Evolutionary conservation across 495 filamentous ascomycete genomes (phyloP).

Genomic region (Amphirosellinia nigrospora): DNA sequence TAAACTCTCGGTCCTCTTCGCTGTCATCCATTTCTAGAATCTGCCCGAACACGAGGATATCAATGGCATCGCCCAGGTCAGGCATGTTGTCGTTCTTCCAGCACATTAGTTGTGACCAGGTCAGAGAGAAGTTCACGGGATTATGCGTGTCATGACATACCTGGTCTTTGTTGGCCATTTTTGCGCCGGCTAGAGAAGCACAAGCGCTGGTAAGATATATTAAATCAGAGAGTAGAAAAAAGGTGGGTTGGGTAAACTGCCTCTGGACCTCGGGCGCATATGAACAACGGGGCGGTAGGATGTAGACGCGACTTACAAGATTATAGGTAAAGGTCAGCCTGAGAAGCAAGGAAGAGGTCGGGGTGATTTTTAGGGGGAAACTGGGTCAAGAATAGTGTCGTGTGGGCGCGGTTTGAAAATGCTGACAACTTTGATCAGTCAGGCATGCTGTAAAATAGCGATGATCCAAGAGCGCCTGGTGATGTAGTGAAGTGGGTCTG

Average conservation of each 20-base stretch:
- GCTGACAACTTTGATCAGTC: slow-evolving; percentile 42
- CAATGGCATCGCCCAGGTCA: slow-evolving; percentile 72
- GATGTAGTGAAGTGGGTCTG: slow-evolving; percentile 39
- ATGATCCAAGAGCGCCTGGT: slow-evolving; percentile 36
- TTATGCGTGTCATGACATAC: slow-evolving; percentile 31
- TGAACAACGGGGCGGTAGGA: slow-evolving; percentile 3
- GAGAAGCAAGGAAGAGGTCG: slow-evolving; percentile 28
- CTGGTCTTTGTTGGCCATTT: slow-evolving; percentile 39
- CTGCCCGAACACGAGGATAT: slow-evolving; percentile 82
- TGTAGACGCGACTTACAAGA: neutral
- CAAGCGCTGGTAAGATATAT: slow-evolving; percentile 15
- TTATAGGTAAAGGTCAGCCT: slow-evolving; percentile 20
- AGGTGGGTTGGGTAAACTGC: slow-evolving; percentile 6
- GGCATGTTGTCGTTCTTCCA: slow-evolving; percentile 39
- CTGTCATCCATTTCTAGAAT: slow-evolving; percentile 97
- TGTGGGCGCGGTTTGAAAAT: slow-evolving; percentile 39
- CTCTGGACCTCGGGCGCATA: neutral
- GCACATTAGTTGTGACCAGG: slow-evolving; percentile 14
- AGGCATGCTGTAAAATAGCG: slow-evolving; percentile 32
- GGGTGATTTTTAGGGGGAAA: slow-evolving; percentile 26
- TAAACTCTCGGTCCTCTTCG: slow-evolving; percentile 76
- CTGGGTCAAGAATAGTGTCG: slow-evolving; percentile 35
- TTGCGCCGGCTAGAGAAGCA: neutral
- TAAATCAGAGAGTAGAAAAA: neutral
- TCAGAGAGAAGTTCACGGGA: neutral